phyloP scores from a whole-genome alignment of 257 asterid genomes.

The Penstemon barbatus region DNA sequence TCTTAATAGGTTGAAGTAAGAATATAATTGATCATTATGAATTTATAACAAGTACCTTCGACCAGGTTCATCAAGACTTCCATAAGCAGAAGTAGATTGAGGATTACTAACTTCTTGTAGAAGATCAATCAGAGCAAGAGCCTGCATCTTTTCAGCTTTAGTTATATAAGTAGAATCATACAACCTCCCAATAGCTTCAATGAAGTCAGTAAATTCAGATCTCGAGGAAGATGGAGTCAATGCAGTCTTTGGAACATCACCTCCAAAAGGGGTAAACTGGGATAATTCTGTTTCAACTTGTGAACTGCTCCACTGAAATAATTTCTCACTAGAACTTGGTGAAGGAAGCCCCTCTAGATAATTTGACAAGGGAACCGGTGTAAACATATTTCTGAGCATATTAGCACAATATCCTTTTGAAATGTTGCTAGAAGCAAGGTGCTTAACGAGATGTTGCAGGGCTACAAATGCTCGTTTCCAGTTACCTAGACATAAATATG shows the following conservation, averaged over 20 bases:
- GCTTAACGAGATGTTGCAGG: conserved; percentile 67
- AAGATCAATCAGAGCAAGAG: conserved; percentile 67
- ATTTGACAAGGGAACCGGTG: conserved; percentile 66
- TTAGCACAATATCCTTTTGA: conserved; percentile 37
- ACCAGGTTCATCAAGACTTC: conserved; percentile 95
- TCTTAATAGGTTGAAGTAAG: conserved; percentile 15
- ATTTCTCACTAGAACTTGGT: conserved; percentile 49
- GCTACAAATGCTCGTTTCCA: conserved; percentile 84
- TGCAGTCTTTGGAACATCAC: conserved; percentile 41
- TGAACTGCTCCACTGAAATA: conserved; percentile 69
- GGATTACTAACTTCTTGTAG: conserved; percentile 71
- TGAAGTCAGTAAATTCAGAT: conserved; percentile 62
- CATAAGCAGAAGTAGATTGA: conserved; percentile 66
- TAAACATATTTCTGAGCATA: conserved; percentile 38
- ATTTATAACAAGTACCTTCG: conserved; percentile 52
- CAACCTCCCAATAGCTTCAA: conserved; percentile 61
- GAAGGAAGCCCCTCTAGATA: conserved; percentile 72
- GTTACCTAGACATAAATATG: conserved; percentile 56
- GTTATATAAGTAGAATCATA: conserved; percentile 42
- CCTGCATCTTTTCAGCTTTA: conserved; percentile 69
- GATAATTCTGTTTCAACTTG: conserved; percentile 48
- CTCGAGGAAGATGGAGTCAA: conserved; percentile 40
- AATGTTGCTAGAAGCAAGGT: conserved; percentile 42
- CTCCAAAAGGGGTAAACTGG: conserved; percentile 43
- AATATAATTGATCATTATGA: conserved; percentile 1